A percentile compares a stretch with the other conserved stretches of the same genome.
Evolutionary conservation across 768 basidiomycete genomes (phyloP).

Genomic region (Tulasnella sp.): DNA sequence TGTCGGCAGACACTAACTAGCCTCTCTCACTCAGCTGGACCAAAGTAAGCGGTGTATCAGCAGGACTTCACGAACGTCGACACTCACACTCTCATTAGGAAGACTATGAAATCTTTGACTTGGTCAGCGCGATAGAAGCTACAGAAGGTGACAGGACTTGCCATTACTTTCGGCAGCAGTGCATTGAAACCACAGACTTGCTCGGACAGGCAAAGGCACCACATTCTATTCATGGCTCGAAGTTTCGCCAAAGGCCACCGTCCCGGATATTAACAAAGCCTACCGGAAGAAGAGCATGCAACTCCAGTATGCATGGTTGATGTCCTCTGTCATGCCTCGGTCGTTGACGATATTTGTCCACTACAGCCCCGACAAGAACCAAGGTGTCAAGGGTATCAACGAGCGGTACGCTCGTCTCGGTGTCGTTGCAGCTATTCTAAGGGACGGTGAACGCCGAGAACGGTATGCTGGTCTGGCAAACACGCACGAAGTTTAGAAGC

Average conservation of each 20-base stretch:
- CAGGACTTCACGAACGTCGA: not conserved
- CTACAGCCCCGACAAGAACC: slow-evolving; percentile 89
- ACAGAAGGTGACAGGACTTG: slow-evolving; percentile 52
- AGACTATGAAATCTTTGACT: slow-evolving; percentile 94
- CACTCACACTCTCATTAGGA: slow-evolving; percentile 39
- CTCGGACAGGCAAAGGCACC: slow-evolving; percentile 59
- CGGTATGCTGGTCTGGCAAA: slow-evolving; percentile 43
- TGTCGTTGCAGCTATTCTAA: slow-evolving; percentile 69
- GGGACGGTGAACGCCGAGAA: slow-evolving; percentile 61
- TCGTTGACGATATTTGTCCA: not conserved
- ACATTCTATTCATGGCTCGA: slow-evolving; percentile 94
- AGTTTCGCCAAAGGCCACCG: slow-evolving; percentile 59
- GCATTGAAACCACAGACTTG: not conserved
- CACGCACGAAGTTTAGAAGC: slow-evolving; percentile 37
- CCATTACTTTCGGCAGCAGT: not conserved
- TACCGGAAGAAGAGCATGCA: slow-evolving; percentile 85
- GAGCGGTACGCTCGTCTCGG: slow-evolving; percentile 90
- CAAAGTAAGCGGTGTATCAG: slow-evolving; percentile 5
- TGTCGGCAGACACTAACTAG: not conserved
- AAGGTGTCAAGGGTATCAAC: slow-evolving; percentile 63
- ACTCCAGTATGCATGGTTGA: slow-evolving; percentile 61
- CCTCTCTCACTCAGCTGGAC: slow-evolving; percentile 6
- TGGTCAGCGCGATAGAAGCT: slow-evolving; percentile 67
- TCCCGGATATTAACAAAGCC: slow-evolving; percentile 71
- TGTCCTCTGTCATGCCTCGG: not conserved